These are phyloP conservation scores for Neurospora sp. DNA, from an alignment of 495 filamentous ascomycete species.

Conservation along the genomic window DNA sequence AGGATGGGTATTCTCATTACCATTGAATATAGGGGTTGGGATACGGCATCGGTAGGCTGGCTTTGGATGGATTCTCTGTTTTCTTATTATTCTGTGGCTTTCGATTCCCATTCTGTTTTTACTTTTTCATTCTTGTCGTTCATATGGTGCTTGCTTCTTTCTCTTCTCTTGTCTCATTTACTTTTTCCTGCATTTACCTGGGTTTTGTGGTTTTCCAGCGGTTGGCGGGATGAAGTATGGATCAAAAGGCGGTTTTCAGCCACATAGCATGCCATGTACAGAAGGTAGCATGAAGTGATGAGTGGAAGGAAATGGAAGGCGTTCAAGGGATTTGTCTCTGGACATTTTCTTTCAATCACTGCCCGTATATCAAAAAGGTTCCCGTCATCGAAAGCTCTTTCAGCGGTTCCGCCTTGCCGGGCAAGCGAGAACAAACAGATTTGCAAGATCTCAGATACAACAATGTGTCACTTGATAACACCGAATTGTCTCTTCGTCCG, in stretches of 20 bases:
- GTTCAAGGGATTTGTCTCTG: not conserved
- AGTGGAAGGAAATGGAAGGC: not conserved
- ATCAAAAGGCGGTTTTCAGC: not conserved
- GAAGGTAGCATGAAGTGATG: not conserved
- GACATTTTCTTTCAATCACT: not conserved
- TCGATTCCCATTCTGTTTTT: not conserved
- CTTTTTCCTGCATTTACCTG: not conserved
- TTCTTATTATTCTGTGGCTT: not conserved
- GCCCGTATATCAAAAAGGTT: not conserved
- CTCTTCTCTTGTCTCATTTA: not conserved
- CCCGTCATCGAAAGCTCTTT: not conserved
- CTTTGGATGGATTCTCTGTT: not conserved
- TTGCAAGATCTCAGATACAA: not conserved
- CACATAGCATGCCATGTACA: not conserved
- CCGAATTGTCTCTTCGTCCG: not conserved
- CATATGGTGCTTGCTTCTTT: not conserved
- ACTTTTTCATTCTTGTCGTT: not conserved
- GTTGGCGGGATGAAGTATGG: not conserved
- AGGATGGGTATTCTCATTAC: slow-evolving; percentile 34
- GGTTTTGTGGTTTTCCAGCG: not conserved
- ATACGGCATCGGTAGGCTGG: not conserved
- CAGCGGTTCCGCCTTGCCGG: not conserved
- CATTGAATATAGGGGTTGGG: not conserved
- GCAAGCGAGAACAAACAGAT: not conserved
- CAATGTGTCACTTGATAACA: not conserved